These are phyloP conservation scores for Fusarium mexicanum DNA, from an alignment of 2,329 filamentous ascomycete species.

Conservation along the genomic window DNA sequence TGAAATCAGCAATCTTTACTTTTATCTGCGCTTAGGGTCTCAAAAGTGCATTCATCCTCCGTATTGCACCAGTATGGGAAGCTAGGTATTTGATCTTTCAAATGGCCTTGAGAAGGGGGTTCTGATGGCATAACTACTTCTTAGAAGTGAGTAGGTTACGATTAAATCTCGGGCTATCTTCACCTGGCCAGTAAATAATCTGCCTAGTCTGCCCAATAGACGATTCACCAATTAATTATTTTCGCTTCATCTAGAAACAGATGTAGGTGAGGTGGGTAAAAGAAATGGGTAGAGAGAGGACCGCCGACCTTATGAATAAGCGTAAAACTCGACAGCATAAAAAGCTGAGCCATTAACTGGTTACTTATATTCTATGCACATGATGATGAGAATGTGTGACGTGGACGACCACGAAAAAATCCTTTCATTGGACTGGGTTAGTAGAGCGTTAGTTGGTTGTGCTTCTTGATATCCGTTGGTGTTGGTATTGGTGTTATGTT, in stretches of 20 bases:
- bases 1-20: conserved; percentile 26
- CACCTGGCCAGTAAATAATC: not conserved
- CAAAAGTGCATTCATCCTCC: not conserved
- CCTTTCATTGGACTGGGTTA: not conserved
- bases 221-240: not conserved
- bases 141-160: not conserved
- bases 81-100: not conserved
- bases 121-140: not conserved
- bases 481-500: not conserved
- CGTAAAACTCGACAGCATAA: not conserved
- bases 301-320: not conserved
- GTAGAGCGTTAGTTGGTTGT: not conserved
- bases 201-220: not conserved
- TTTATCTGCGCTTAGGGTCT: not conserved
- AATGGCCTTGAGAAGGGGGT: not conserved
- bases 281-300: not conserved
- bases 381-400: not conserved
- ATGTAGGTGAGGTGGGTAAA: conserved; percentile 6
- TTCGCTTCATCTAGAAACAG: not conserved
- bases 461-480: not conserved
- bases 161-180: too few species aligned
- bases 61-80: not conserved
- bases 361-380: not conserved
- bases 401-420: not conserved
- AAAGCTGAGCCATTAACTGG: not conserved